Base-by-base conservation (phyloP, 805 yeast genomes). In the Deakozyma indianensis region DNA sequence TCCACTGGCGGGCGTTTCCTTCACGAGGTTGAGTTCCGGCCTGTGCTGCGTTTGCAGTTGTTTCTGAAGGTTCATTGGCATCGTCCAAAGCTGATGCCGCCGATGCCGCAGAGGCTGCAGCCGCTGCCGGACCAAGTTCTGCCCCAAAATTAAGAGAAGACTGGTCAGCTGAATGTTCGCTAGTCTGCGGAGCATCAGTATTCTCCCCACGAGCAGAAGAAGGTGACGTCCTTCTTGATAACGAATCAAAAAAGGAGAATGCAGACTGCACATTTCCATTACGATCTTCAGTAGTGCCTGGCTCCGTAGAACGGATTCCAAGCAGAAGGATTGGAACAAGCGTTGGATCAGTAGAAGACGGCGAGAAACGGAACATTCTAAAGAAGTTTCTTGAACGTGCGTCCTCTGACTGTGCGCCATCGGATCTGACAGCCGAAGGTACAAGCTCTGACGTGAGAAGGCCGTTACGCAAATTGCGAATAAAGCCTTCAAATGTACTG, bases 1-100 rank as follows among this genome's bases (percentile, higher is more conserved):
- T 69, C 83, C 82, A 77, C 23, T 75, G 61, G 35, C 66, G 64
- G 20, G 11, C 18, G 38, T n/a, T n/a, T n/a, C 18, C 18, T 20
- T 32, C 38, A 20, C 5, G 4, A 7, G 11, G 5, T 14, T 7
- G 4, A 4, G 11, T 7, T 7, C 23, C 40, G 3, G 23, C 23
- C 32, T 24, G 25, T 16, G 22, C 22, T 20, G 46, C 16, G 9
- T 11, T 15, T 9, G 43, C 22, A 4, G 3, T 40, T 2, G 23
- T 22, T 18, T 24, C 45, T 11, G 45, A 35, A 3, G 43, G 47
- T 28, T 20, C 23, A 29, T 44, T 43, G 27, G 22, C 27, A 20
- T 15, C 27, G 40, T 21, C 28, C 27, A 18, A 22, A 20, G 16
- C 21, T 11, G 42, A 18, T 3, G 16, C 41, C 25, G 16, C 42